Evolutionary conservation across 108 stramenopile genomes (phyloP), one percentile per base, ranked within the genome.

Genomic region (Conticribra guillardii): DNA sequence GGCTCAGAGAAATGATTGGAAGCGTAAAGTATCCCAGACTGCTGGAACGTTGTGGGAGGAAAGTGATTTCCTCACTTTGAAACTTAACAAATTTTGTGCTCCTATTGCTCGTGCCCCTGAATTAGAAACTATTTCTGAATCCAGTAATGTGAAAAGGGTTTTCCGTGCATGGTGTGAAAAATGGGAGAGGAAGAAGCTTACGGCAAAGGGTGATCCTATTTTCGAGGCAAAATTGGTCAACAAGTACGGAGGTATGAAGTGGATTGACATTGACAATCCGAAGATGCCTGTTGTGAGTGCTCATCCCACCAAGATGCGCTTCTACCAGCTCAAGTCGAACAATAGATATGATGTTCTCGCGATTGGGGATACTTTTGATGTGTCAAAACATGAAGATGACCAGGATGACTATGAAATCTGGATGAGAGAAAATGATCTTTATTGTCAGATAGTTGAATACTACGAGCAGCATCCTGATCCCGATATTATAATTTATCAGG

Each of bases 111-210:
- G 4, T 19, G 16, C 19, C 4, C n/a, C n/a, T n/a, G n/a, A n/a
- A n/a, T n/a, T n/a, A 4, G 19, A 51, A 21, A 19, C 5, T 4
- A 19, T 17, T 18, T 4, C 4, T 4, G 4, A 19, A 16, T 14
- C 4, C 9, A n/a, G n/a, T n/a, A 51, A 51, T 18, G 18, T 16
- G 9, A n/a, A n/a, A n/a, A 4, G 18, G 16, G 19, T 51, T 18
- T 51, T 51, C 18, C 50, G 18, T 51, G 50, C 50, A 51, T 19
- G 50, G 50, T 18, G 9, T 19, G 50, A 51, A 51, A 51, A 41
- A 9, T 41, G 37, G 37, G 37, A 41, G 11, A 41, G 11, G 37
- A 11, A 5, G 11, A 41, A 41, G 11, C 37, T 41, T 11, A 41
- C 5, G 37, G 37, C 8, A 9, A 41, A 41, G 5, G 16, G 50